Base-by-base conservation (phyloP, 371 early-diverging fungal genomes). In the Sporodiniella umbellata region DNA sequence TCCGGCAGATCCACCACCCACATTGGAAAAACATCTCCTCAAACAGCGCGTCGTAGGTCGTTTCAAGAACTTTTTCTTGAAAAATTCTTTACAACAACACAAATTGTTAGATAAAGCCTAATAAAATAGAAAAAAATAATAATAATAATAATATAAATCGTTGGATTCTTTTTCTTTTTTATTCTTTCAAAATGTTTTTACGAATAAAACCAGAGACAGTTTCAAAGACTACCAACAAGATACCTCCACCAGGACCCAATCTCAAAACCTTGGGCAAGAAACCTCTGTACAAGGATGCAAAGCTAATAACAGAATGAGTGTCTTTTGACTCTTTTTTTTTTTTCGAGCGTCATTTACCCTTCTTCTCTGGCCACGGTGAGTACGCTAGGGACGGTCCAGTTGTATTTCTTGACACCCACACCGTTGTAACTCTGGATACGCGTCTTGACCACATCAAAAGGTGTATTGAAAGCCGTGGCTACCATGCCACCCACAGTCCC, bases 371-470 rank as follows among this genome's bases (percentile, higher is more conserved):
- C 86, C 49, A 98, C 89, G n/a, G 80, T 82, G n/a, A 66, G 79
- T n/a, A 95, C 60, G 2, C 89, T 85, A 11, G 94, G 93, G 55
- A 92, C 19, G 24, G 94, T 83, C 88, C 95, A 95, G 78, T 87
- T 88, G 72, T 96, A 97, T 67, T 86, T 90, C 33, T 68, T 65
- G 7, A 76, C 68, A 10, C 78, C 77, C 24, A 66, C 73, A 33
- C 81, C 80, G 23, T 80, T 67, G 60, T 94, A 84, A 65, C 88
- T 88, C 73, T 98, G 98, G 42, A 98, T 85, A 53, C 98, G 83
- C 1, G 97, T 93, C 83, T 98, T 98, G 53, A 95, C 95, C 24
- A 98, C 98, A 75, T 98, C 98, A 46, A 95, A 88, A 8, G 98
- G 97, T 21, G 95, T 97, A 73, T 98, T 98, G 48, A 94, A 61